Percentiles rank a stretch among this genome's conserved stretches.
Evolutionary conservation across 352 stramenopile genomes (phyloP).

Genomic region (Phytophthora macrochlamydospora): DNA sequence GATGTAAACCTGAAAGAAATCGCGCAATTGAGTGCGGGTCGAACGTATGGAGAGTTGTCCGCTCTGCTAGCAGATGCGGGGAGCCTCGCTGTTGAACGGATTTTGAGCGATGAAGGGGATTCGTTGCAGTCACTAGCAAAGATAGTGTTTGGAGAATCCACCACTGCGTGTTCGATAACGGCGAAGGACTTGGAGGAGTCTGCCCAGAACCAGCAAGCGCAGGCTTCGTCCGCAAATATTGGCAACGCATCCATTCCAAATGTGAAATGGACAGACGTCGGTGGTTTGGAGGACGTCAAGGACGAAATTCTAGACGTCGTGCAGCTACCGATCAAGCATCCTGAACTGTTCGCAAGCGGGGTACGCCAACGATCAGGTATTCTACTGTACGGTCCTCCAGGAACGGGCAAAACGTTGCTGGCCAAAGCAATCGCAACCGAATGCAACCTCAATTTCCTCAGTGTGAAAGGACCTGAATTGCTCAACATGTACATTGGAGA

Average conservation of each 20-base stretch:
- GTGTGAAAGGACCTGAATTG: conserved; percentile 95
- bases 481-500: conserved; percentile 99
- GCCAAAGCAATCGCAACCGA: conserved; percentile 96
- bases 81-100: conserved; percentile 50
- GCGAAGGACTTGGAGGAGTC: conserved; percentile 55
- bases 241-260: conserved; percentile 90
- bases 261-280: conserved; percentile 98
- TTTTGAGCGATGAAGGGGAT: conserved; percentile 31
- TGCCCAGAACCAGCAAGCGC: conserved; percentile 70
- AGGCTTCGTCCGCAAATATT: conserved; percentile 67
- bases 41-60: conserved; percentile 75
- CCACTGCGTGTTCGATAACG: conserved; percentile 35
- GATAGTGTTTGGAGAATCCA: conserved; percentile 25
- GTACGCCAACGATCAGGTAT: conserved; percentile 84
- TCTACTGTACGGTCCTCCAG: conserved; percentile 82
- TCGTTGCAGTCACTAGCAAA: conserved; percentile 32
- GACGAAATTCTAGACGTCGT: conserved; percentile 93
- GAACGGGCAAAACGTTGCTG: conserved; percentile 95
- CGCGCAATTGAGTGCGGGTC: conserved; percentile 71
- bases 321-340: conserved; percentile 84
- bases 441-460: conserved; percentile 96
- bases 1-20: conserved; percentile 64
- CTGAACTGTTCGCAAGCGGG: conserved; percentile 79
- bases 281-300: conserved; percentile 98
- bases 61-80: conserved; percentile 72